A percentile compares a stretch with the other conserved stretches of the same genome.
Evolutionary conservation across 2,329 filamentous ascomycete genomes (phyloP).

Genomic region (Dothistroma septosporum): DNA sequence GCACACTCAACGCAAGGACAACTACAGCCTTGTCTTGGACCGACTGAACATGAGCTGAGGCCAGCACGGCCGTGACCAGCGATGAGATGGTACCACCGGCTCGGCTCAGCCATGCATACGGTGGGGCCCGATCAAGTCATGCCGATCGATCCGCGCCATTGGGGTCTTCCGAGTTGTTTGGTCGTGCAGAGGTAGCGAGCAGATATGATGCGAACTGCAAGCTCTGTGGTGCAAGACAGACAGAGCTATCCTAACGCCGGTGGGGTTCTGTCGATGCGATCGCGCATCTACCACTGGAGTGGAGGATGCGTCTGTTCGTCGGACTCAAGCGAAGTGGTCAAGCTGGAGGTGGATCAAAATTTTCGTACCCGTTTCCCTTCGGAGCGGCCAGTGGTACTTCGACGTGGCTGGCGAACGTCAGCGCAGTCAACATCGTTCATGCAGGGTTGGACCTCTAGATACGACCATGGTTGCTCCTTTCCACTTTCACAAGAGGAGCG

Average conservation of each 20-base stretch:
- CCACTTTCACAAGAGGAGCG: neutral
- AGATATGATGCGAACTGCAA: neutral
- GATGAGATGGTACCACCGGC: neutral
- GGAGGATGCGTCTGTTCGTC: neutral
- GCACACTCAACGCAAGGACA: no score
- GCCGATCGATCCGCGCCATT: neutral
- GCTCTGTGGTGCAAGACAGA: neutral
- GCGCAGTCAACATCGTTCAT: neutral
- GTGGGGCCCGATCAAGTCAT: neutral
- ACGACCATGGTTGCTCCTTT: neutral
- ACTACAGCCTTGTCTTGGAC: neutral
- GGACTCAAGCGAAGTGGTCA: neutral
- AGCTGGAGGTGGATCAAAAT: neutral
- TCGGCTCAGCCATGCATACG: neutral
- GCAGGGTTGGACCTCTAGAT: neutral
- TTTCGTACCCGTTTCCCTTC: neutral
- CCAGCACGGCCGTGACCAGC: neutral
- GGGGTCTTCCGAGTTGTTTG: neutral
- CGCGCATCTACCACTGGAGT: neutral
- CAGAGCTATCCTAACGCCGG: neutral
- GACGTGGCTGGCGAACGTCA: neutral
- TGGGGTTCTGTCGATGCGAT: neutral
- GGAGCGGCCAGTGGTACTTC: neutral
- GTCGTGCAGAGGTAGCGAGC: neutral
- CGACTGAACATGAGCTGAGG: neutral